Evolutionary conservation across 306 rosid genomes (phyloP), one percentile per base, ranked within the genome.

Genomic region (Medicago ruthenica): DNA sequence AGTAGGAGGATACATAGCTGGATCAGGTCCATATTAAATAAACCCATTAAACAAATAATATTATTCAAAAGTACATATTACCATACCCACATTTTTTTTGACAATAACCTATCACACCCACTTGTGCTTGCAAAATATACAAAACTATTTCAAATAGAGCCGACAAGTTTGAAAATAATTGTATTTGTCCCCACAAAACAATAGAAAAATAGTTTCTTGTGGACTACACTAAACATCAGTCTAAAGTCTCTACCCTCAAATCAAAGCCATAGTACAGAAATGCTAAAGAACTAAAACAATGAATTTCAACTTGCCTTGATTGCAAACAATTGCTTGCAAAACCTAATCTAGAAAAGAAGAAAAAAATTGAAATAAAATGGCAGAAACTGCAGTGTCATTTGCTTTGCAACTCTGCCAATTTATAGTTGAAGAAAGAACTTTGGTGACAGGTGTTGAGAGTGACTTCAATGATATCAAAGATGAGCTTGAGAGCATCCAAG

Each of bases 401-500:
- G 73, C n/a, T 14, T 15, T 68, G 40, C 3, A 45, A 45, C 42
- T 68, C 7, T 51, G 5, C 48, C 11, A 70, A 34, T 21, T 51
- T 51, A 8, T 17, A 18, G 2, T 9, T 50, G 68, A 73, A 8
- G 67, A 58, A 58, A 21, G 24, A 57, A 8, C 24, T 41, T 42
- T 24, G 27, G 31, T 59, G 9, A 11, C 20, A 9, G 60, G 47
- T 0, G 10, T 59, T 8, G 13, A 60, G 7, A 60, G 12, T 44
- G 78, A 74, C 10, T 44, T 74, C 42, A 44, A 2, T 24, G 45
- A 60, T 34, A 42, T 74, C 42, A 74, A 44, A 74, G 14, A 74
- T 44, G 78, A 60, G 3, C 78, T 74, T 24, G 78, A 24, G 55
- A 42, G 8, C 70, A 60, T 74, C 9, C 45, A 27, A 10, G 60